Evolutionary conservation across 73 alveolate species (phyloP).

Genomic region (Tetrahymena malaccensis): DNA sequence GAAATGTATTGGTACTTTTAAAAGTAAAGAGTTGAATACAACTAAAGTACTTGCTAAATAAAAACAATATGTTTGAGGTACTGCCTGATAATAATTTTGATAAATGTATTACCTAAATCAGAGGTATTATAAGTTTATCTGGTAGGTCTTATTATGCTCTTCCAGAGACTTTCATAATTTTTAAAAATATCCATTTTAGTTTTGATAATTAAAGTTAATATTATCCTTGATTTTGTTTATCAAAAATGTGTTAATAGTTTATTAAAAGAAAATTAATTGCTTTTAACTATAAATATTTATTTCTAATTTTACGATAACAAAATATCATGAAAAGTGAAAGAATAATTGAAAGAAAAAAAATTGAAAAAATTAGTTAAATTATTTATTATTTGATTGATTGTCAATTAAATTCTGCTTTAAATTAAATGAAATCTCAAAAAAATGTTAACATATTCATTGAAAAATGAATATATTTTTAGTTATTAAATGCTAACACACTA

Average conservation of each 20-base stretch:
- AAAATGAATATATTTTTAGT: not conserved
- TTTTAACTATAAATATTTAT: not conserved
- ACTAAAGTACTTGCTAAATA: not conserved
- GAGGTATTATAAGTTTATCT: not conserved
- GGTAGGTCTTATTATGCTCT: not conserved
- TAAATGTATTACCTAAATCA: not conserved
- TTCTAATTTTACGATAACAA: not conserved
- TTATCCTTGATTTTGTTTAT: not conserved
- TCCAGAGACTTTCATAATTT: not conserved
- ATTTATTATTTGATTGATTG: too few species aligned
- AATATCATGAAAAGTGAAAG: not conserved
- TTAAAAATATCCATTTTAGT: not conserved
- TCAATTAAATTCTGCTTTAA: not conserved
- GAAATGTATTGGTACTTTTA: too few species aligned
- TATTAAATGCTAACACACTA: not conserved
- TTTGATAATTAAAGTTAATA: not conserved
- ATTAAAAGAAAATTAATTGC: not conserved
- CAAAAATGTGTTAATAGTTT: not conserved
- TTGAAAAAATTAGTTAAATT: not conserved
- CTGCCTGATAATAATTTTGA: not conserved
- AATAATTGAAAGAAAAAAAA: not conserved
- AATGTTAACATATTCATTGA: too few species aligned
- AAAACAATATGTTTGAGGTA: too few species aligned
- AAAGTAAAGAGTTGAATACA: not conserved
- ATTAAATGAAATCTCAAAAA: not conserved